Evolutionary conservation across 108 stramenopile species (phyloP).

Genomic region (Skeletonema costatum): DNA sequence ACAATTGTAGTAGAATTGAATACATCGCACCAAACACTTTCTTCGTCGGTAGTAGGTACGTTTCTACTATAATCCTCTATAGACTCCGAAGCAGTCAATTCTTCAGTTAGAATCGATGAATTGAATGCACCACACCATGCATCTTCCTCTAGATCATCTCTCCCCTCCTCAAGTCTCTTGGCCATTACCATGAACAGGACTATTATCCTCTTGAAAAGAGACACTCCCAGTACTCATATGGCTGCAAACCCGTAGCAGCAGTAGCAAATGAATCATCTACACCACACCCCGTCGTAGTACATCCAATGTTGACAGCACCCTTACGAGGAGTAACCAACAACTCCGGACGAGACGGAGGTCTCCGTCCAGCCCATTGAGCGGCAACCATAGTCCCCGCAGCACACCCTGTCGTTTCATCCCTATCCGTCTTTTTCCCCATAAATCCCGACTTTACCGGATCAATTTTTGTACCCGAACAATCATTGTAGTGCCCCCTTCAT

Average conservation of each 20-base stretch:
- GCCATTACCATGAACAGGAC: background rate
- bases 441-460: background rate
- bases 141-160: background rate
- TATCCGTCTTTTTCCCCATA: background rate
- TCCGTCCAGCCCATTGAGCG: background rate
- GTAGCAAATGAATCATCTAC: background rate
- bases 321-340: background rate
- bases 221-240: background rate
- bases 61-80: background rate
- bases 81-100: background rate
- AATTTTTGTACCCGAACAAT: background rate
- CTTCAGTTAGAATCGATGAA: background rate
- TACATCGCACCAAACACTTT: background rate
- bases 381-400: background rate
- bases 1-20: background rate
- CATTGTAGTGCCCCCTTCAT: background rate
- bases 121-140: background rate
- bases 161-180: background rate
- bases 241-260: background rate
- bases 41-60: background rate
- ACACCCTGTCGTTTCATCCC: background rate
- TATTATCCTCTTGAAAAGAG: too few species aligned
- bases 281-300: background rate
- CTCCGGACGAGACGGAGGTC: background rate
- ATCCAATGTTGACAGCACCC: background rate